phyloP scores from a whole-genome alignment of 2,329 filamentous ascomycete species.

The Aspergillus texensis region DNA sequence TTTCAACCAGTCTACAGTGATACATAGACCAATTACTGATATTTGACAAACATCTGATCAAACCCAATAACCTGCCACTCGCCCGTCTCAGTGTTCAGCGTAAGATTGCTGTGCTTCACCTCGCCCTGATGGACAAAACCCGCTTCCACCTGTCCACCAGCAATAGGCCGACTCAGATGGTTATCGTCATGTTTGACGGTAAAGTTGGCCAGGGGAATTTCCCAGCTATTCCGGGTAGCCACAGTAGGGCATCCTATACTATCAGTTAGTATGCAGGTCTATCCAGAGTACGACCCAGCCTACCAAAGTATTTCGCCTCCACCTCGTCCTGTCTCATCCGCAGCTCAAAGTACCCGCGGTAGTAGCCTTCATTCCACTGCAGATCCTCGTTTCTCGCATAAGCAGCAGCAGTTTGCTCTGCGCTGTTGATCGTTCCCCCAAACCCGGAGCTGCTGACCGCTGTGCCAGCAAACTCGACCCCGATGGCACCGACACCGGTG shows the following conservation, averaged over 20 bases:
- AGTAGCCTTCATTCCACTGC: constrained; percentile 74
- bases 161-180: constrained; percentile 53
- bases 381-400: constrained; percentile 61
- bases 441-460: constrained; percentile 65
- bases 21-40: background rate
- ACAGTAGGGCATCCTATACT: constrained; percentile 34
- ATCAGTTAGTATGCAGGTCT: background rate
- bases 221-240: constrained; percentile 58
- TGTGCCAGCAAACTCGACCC: constrained; percentile 67
- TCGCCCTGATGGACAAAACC: constrained; percentile 39
- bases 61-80: constrained; percentile 17
- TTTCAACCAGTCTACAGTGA: background rate
- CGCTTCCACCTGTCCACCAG: constrained; percentile 52
- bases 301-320: constrained; percentile 66
- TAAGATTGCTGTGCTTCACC: constrained; percentile 35
- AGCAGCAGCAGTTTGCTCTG: constrained; percentile 52
- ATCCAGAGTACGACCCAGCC: background rate
- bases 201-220: constrained; percentile 71
- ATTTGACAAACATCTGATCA: constrained; percentile 16
- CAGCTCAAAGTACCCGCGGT: constrained; percentile 72
- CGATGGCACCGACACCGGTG: constrained; percentile 60
- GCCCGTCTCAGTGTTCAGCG: constrained; percentile 39
- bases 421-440: constrained; percentile 62
- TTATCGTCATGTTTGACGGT: constrained; percentile 67
- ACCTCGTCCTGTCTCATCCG: constrained; percentile 60